A percentile compares a stretch with the other conserved stretches of the same genome.
Conservation (phyloP, 805 yeast species). For the Nadsonia fulvescens region DNA sequence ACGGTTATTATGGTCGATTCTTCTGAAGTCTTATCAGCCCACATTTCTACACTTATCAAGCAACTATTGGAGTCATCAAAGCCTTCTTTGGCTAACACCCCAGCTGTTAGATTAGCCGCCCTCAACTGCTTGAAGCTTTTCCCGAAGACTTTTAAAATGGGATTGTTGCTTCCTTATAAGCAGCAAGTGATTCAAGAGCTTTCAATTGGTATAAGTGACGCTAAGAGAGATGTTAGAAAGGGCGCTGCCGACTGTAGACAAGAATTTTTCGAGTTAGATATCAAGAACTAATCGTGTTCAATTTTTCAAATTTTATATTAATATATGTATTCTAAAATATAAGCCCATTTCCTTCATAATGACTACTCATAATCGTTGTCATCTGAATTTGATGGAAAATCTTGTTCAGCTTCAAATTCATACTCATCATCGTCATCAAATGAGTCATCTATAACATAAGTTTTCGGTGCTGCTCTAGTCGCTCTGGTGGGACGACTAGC, state of each 20-base stretch:
- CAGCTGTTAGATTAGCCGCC: constrained; percentile 36
- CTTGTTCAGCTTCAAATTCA: too few species aligned
- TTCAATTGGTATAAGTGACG: constrained; percentile 46
- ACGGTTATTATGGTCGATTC: constrained; percentile 38
- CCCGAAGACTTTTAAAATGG: constrained; percentile 21
- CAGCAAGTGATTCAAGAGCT: constrained; percentile 29
- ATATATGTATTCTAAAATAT: too few species aligned
- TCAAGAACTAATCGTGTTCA: constrained; percentile 4
- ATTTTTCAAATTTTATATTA: constrained; percentile 2
- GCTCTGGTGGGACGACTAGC: too few species aligned
- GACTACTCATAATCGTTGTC: too few species aligned
- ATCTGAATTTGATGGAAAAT: too few species aligned
- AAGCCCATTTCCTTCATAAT: too few species aligned
- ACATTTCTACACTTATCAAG: constrained; percentile 41
- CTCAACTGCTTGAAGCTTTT: constrained; percentile 39
- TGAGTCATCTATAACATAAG: too few species aligned
- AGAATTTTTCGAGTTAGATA: constrained; percentile 35
- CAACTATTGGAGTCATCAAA: constrained; percentile 23
- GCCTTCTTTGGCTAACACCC: constrained; percentile 18
- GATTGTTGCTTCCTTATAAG: constrained; percentile 33
- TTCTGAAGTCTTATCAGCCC: constrained; percentile 31
- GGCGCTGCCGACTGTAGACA: constrained; percentile 70
- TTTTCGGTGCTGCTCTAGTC: too few species aligned
- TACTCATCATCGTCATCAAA: too few species aligned
- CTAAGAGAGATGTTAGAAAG: constrained; percentile 55